These are phyloP conservation scores for Pelargonium nanum DNA, from an alignment of 345 rosid genomes.

Conservation along the genomic window DNA sequence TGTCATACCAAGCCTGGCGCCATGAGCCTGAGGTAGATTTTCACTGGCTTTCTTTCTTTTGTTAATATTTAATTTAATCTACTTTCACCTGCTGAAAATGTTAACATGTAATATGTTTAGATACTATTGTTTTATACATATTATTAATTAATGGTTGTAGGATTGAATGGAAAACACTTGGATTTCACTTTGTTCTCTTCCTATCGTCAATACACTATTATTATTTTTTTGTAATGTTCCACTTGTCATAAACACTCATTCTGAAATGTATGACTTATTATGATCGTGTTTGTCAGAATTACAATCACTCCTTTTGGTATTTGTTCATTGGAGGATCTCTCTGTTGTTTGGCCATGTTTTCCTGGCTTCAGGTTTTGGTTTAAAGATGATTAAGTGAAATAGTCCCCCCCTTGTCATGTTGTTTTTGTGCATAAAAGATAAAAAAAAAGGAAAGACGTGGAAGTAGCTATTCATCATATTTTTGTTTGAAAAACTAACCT, in stretches of 20 bases:
- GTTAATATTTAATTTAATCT: not conserved
- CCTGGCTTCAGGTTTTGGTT: not conserved
- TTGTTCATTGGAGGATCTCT: not conserved
- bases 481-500: not conserved
- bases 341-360: not conserved
- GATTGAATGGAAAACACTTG: too few relatives aligned
- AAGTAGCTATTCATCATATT: too few relatives aligned
- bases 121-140: too few relatives aligned
- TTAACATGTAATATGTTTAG: not conserved
- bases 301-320: not conserved
- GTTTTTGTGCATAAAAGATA: not conserved
- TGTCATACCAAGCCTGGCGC: constrained; percentile 87
- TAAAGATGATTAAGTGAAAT: not conserved
- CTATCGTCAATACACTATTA: not conserved
- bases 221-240: too few relatives aligned
- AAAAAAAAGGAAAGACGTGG: too few relatives aligned
- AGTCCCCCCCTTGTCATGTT: not conserved
- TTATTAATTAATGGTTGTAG: too few relatives aligned
- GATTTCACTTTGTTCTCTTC: not conserved
- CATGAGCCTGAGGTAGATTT: constrained; percentile 69
- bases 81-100: not conserved
- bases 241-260: not conserved
- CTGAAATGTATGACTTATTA: not conserved
- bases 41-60: not conserved
- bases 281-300: too few relatives aligned